These are phyloP conservation scores for Microcos paniculata DNA, from an alignment of 345 rosid species.

Conservation along the genomic window DNA sequence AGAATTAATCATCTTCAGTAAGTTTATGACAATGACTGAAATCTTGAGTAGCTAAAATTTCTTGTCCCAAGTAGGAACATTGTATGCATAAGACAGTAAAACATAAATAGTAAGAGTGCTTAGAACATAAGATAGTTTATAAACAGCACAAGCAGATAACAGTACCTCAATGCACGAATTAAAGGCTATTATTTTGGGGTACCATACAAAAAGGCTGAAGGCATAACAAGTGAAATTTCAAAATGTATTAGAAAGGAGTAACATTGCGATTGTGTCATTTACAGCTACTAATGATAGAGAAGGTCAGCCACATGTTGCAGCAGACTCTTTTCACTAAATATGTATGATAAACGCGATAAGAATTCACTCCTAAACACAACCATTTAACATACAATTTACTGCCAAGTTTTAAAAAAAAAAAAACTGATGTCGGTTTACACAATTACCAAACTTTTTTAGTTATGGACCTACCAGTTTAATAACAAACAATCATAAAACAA, in stretches of 20 bases:
- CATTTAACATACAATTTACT: neutral
- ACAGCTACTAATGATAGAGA: neutral
- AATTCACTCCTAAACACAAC: neutral
- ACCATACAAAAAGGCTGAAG: neutral
- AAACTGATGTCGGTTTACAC: neutral
- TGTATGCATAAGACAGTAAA: neutral
- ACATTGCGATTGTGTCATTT: neutral
- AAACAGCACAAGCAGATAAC: neutral
- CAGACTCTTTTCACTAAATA: neutral
- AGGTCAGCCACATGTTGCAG: neutral
- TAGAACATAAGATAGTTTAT: neutral
- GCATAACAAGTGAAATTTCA: neutral
- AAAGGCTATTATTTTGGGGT: neutral
- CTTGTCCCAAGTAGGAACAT: neutral
- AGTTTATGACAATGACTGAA: slow-evolving; percentile 10
- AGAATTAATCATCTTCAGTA: neutral
- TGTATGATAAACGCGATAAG: neutral
- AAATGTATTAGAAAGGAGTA: neutral
- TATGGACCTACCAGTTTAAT: neutral
- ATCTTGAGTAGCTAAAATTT: neutral
- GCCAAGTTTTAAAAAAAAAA: no score
- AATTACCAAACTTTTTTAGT: neutral
- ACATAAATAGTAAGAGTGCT: neutral
- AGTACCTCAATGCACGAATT: neutral
- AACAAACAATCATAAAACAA: neutral